These are phyloP conservation scores for Phragmites australis DNA, from an alignment of 176 grass and related monocot species.

Conservation along the genomic window DNA sequence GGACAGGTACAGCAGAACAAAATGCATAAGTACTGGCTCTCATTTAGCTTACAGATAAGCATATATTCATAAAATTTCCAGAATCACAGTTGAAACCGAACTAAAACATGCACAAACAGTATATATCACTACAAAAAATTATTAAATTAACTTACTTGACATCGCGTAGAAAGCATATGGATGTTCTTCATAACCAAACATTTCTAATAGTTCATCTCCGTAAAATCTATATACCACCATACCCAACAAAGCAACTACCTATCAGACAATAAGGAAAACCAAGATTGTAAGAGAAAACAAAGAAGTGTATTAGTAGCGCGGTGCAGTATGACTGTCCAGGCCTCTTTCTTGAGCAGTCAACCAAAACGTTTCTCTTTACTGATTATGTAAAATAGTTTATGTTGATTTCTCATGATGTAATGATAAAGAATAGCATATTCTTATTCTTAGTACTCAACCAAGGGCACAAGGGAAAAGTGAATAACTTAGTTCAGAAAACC, in stretches of 20 bases:
- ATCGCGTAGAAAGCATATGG: constrained; percentile 94
- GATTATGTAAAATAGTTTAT: background rate
- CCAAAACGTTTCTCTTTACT: background rate
- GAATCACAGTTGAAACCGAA: background rate
- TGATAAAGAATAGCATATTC: background rate
- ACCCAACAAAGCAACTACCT: constrained; percentile 92
- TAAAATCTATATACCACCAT: constrained; percentile 98
- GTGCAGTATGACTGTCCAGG: background rate
- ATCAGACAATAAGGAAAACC: constrained; percentile 46
- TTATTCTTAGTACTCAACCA: background rate
- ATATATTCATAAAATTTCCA: background rate
- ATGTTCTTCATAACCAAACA: constrained; percentile 98
- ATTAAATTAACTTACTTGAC: constrained; percentile 72
- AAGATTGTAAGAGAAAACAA: constrained; percentile 39
- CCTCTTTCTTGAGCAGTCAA: background rate
- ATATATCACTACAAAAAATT: constrained; percentile 29
- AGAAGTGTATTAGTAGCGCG: background rate
- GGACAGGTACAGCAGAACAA: background rate
- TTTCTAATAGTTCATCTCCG: constrained; percentile 95
- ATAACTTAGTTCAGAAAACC: background rate
- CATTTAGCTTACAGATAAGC: constrained; percentile 7
- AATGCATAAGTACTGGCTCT: constrained; percentile 15
- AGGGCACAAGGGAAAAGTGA: background rate
- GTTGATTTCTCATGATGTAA: background rate
- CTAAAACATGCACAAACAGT: constrained; percentile 1